A percentile compares a stretch with the other conserved stretches of the same genome.
These are phyloP conservation scores for Dictyostelium brefeldianum DNA, from an alignment of 78 protist species.

Conservation along the genomic window DNA sequence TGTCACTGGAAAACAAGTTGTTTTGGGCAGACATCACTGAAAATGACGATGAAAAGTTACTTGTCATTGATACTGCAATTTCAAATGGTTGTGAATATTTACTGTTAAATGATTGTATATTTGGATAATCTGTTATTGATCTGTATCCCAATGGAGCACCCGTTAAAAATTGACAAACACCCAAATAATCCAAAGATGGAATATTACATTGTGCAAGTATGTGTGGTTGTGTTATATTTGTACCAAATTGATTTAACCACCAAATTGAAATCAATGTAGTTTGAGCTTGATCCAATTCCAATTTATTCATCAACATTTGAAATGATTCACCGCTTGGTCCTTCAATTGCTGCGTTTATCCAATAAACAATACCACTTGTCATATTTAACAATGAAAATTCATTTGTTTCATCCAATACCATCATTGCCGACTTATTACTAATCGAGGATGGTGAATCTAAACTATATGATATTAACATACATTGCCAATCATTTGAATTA, in stretches of 20 bases:
- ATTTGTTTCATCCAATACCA: neutral
- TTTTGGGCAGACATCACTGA: neutral
- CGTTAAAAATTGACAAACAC: slow-evolving; percentile 31
- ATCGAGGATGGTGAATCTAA: slow-evolving; percentile 7
- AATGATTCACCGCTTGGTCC: neutral
- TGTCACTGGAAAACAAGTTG: neutral
- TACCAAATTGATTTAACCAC: neutral
- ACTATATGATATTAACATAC: slow-evolving; percentile 18
- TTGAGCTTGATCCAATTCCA: neutral
- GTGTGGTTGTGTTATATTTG: neutral
- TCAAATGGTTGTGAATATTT: neutral
- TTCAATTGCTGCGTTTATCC: neutral
- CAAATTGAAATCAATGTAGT: neutral
- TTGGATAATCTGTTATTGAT: neutral
- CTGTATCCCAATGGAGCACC: neutral
- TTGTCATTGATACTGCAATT: neutral
- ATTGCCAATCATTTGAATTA: neutral
- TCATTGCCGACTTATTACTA: neutral
- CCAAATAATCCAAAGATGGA: neutral
- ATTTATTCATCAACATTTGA: neutral
- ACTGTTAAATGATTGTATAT: neutral
- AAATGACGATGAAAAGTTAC: neutral
- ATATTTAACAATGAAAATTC: slow-evolving; percentile 9
- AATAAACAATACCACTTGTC: neutral
- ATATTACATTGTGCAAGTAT: neutral